Conservation (phyloP, 305 asterid genomes). For the Petunia hybrid region DNA sequence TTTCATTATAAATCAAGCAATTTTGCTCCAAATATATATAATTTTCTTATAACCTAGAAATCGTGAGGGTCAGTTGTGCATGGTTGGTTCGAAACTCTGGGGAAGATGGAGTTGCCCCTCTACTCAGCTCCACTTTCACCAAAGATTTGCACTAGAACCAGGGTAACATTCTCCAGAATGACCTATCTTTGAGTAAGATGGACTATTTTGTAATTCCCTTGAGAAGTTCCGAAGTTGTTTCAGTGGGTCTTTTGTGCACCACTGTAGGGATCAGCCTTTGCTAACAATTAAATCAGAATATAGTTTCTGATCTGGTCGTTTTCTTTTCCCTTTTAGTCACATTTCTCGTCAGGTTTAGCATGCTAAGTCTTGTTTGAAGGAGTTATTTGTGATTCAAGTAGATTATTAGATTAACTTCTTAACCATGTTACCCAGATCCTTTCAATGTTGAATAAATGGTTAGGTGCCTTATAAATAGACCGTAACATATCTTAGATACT, state of each 20-base stretch:
- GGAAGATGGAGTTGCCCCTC: too few species aligned
- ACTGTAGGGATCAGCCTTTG: not conserved
- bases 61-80: too few species aligned
- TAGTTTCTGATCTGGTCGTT: not conserved
- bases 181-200: not conserved
- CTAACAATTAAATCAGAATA: not conserved
- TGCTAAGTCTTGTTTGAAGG: not conserved
- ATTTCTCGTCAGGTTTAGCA: not conserved
- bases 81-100: too few species aligned
- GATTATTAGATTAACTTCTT: not conserved
- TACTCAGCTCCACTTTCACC: not conserved
- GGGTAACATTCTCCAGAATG: not conserved
- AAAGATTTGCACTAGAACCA: not conserved
- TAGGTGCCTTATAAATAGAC: not conserved
- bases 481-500: not conserved
- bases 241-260: not conserved
- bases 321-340: not conserved
- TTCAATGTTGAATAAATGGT: not conserved
- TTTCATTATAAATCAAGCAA: too few species aligned
- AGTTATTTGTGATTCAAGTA: not conserved
- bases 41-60: too few species aligned
- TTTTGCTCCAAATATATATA: too few species aligned
- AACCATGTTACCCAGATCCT: slow-evolving; percentile 15
- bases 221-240: not conserved
- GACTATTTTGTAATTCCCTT: not conserved